Evolutionary conservation across 2,329 filamentous ascomycete genomes (phyloP).

Genomic region (Microsporum audouinii): DNA sequence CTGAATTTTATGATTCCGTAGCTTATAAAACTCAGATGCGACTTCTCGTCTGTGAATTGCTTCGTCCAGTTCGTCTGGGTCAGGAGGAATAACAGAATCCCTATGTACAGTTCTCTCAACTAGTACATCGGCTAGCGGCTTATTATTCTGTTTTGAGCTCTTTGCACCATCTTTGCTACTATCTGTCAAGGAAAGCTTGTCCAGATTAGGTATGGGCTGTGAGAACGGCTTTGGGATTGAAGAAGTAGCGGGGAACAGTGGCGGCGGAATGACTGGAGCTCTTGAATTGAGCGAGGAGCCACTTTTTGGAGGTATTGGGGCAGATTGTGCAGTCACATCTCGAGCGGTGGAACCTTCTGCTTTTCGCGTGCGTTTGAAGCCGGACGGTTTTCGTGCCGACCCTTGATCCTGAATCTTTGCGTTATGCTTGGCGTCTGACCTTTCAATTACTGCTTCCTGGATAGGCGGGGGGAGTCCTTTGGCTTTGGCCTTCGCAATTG

Average conservation of each 20-base stretch:
- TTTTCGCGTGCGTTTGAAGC: conserved; percentile 33
- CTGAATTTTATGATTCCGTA: conserved; percentile 73
- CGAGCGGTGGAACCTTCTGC: conserved; percentile 9
- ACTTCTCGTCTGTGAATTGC: conserved; percentile 64
- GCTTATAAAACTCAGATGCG: conserved; percentile 67
- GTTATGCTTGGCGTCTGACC: conserved; percentile 19
- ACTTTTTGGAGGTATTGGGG: conserved; percentile 16
- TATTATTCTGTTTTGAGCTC: conserved; percentile 8
- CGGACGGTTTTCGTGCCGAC: conserved; percentile 31
- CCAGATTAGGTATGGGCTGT: conserved; percentile 22
- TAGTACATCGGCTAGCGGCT: conserved; percentile 47
- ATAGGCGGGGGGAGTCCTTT: conserved; percentile 22
- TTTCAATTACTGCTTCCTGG: conserved; percentile 37
- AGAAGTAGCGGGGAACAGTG: conserved; percentile 30
- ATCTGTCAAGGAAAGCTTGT: conserved; percentile 8
- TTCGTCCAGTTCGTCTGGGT: conserved; percentile 60
- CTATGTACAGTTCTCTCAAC: conserved; percentile 39
- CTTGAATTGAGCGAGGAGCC: conserved; percentile 10
- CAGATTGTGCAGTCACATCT: conserved; percentile 12
- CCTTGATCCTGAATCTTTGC: conserved; percentile 11
- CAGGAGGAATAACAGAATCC: conserved; percentile 24
- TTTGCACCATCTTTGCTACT: neutral
- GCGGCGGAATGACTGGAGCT: conserved; percentile 14
- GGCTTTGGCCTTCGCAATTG: conserved; percentile 14
- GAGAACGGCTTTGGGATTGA: conserved; percentile 30